Percentiles rank a stretch among this genome's conserved stretches.
These are phyloP conservation scores for Ustilago shanxiensis DNA, from an alignment of 1,284 basidiomycete species.

Conservation along the genomic window DNA sequence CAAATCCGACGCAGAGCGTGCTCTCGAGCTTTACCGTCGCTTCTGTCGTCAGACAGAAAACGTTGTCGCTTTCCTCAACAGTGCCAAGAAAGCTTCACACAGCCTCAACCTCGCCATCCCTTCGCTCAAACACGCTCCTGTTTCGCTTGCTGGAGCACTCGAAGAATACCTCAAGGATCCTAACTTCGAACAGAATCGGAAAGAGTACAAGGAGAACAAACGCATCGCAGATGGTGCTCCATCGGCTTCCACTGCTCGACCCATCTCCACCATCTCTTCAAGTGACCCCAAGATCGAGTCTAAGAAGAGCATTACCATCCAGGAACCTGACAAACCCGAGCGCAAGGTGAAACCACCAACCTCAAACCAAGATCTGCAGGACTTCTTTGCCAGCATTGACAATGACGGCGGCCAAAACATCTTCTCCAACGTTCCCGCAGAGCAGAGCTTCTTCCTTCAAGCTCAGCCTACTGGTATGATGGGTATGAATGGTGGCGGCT, in stretches of 20 bases:
- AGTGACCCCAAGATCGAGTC: conserved; percentile 45
- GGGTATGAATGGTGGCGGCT: conserved; percentile 40
- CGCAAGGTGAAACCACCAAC: conserved; percentile 52
- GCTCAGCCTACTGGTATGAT: conserved; percentile 59
- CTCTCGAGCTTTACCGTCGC: conserved; percentile 88
- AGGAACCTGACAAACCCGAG: conserved; percentile 56
- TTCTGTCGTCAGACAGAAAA: conserved; percentile 95
- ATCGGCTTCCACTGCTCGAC: conserved; percentile 20
- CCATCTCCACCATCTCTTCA: conserved; percentile 19
- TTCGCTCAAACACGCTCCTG: conserved; percentile 93
- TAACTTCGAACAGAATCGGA: conserved; percentile 91
- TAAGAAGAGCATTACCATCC: conserved; percentile 54
- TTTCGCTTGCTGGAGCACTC: conserved; percentile 89
- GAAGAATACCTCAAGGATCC: conserved; percentile 96
- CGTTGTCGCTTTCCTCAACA: conserved; percentile 92
- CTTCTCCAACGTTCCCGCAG: conserved; percentile 73
- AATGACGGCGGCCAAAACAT: conserved; percentile 80
- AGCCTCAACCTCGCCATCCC: conserved; percentile 93
- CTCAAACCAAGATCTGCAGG: conserved; percentile 75
- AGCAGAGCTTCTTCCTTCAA: conserved; percentile 51
- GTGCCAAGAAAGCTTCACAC: conserved; percentile 91
- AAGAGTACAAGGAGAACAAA: conserved; percentile 90
- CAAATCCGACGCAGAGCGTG: conserved; percentile 85
- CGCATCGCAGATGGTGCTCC: conserved; percentile 77
- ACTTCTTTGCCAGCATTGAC: conserved; percentile 94